phyloP scores from a whole-genome alignment of 352 stramenopile genomes.

The Phytopythium kandeliae region DNA sequence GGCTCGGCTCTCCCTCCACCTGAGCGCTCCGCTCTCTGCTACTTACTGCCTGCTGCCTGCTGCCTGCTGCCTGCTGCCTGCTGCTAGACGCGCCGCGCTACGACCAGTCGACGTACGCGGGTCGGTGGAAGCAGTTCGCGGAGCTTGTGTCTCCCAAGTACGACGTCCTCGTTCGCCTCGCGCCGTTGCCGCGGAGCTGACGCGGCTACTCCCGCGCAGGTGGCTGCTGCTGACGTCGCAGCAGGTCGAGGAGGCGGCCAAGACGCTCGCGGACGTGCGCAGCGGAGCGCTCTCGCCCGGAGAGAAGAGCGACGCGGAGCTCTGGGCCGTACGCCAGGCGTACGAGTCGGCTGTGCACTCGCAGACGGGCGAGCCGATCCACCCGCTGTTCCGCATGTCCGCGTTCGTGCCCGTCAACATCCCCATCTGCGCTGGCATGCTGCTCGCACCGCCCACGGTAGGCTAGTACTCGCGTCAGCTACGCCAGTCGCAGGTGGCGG shows the following conservation, averaged over 20 bases:
- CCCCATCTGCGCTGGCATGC: slow-evolving; percentile 81
- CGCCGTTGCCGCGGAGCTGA: too few species aligned
- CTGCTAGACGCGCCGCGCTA: slow-evolving; percentile 59
- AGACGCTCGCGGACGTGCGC: slow-evolving; percentile 52
- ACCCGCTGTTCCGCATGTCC: slow-evolving; percentile 61
- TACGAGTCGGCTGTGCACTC: slow-evolving; percentile 78
- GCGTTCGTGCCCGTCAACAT: slow-evolving; percentile 88
- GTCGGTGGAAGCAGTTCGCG: slow-evolving; percentile 78
- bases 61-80: too few species aligned
- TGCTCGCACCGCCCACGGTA: slow-evolving; percentile 73
- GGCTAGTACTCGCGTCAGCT: too few species aligned
- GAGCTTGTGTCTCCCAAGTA: slow-evolving; percentile 77
- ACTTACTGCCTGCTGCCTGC: too few species aligned
- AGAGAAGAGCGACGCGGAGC: slow-evolving; percentile 52
- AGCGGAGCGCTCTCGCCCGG: slow-evolving; percentile 34
- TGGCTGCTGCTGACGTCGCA: slow-evolving; percentile 63
- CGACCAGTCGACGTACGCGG: slow-evolving; percentile 84
- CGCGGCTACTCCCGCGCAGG: too few species aligned
- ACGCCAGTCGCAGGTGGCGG: too few species aligned
- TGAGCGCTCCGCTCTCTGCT: too few species aligned
- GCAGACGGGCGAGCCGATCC: slow-evolving; percentile 75
- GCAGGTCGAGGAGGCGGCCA: slow-evolving; percentile 51
- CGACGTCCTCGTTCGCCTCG: slow-evolving; percentile 4
- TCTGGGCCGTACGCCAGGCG: slow-evolving; percentile 74
- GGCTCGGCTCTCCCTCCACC: too few species aligned